Base-by-base conservation (phyloP, 2,329 filamentous ascomycete species). In the Penicillium vulpinum region DNA sequence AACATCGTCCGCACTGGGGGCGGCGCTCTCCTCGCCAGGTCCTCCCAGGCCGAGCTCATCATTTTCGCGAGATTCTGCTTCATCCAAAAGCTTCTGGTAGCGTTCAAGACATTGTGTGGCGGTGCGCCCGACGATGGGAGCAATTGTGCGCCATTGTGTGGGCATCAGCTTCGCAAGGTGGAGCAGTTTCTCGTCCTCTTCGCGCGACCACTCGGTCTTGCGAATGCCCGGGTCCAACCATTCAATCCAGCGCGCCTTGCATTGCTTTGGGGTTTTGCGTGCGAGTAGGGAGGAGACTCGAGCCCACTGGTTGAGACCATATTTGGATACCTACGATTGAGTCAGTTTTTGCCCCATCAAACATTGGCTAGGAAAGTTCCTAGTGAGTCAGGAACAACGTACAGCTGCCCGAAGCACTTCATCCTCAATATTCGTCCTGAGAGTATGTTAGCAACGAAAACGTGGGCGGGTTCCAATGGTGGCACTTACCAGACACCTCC, bases 151-250 rank as follows among this genome's bases (percentile, higher is more conserved):
- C 94, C 94, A 99, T 84, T 99, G 94, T 28, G 93, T 97, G 56
- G 94, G 94, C 88, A 99, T 96, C 78, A 99, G 83, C 83, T 97
- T 99, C 60, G 94, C 94, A 70, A 99, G 83, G 71, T 97, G 94
- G 68, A 99, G 78, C 59, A 99, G 83, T 79, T 96, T 97, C 81
- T 99, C 94, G 75, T 99, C 94, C 75, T 99, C 94, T 77, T 99
- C 94, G 71, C 94, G 90, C 73, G 91, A 96, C 93, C 94, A 99
- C 79, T 99, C 94, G 67, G 96, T 94, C 82, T 99, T 99, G 71
- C 93, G 90, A 80, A 99, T 97, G 73, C 90, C 91, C 21, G 94
- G 94, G 72, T 99, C 94, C 65, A 99, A 85, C 93, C 94, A 99
- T 83, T 99, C 93, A 73, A 88, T 87, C 94, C 94, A 99, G 79